Percentiles rank a stretch among this genome's conserved stretches.
These are phyloP conservation scores for Naegleria lovaniensis DNA, from an alignment of 208 protist species.

Conservation along the genomic window DNA sequence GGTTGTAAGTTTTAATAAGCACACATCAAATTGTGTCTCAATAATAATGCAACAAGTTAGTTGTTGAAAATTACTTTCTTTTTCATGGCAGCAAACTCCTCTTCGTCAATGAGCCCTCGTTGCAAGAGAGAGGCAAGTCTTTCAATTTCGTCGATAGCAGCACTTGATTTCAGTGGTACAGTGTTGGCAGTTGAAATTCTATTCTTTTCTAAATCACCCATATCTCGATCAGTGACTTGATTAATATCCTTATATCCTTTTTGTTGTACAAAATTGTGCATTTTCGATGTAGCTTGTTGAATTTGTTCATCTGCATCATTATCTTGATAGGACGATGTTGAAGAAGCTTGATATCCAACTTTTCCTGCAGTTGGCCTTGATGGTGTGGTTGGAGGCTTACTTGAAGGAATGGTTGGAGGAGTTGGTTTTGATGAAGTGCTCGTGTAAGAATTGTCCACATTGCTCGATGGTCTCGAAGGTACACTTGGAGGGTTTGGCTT, in stretches of 20 bases:
- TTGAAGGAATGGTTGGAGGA: neutral
- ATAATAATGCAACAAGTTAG: no score
- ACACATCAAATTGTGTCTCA: no score
- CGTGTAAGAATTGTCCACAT: neutral
- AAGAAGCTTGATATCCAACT: neutral
- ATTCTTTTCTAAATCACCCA: neutral
- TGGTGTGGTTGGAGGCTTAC: neutral
- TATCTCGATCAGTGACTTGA: neutral
- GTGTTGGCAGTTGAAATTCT: neutral
- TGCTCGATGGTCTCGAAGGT: no score
- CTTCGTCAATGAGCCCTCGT: neutral
- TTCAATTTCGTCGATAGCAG: neutral
- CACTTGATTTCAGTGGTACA: neutral
- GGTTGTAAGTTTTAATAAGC: no score
- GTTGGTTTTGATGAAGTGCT: neutral
- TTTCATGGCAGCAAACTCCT: neutral
- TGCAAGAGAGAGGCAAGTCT: neutral
- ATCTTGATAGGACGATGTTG: neutral
- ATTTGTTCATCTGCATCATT: neutral
- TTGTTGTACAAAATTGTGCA: neutral
- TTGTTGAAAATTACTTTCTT: neutral
- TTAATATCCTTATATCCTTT: neutral
- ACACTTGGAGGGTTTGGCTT: neutral
- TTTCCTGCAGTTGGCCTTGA: neutral
- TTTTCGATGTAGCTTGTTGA: neutral